A percentile compares a stretch with the other conserved stretches of the same genome.
These are phyloP conservation scores for Medicago lupulina DNA, from an alignment of 306 rosid genomes.

Conservation along the genomic window DNA sequence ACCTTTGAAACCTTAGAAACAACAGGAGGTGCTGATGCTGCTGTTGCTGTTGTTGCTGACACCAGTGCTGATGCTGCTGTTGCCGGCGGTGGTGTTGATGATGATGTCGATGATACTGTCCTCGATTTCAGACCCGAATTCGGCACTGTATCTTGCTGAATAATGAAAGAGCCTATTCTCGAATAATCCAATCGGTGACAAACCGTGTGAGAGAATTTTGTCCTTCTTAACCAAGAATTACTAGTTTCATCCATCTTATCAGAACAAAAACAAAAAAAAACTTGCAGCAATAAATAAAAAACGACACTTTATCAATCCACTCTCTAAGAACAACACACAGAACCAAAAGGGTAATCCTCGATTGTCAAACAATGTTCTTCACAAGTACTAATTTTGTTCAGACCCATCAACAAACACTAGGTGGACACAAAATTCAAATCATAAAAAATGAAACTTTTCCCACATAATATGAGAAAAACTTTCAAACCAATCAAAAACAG, in stretches of 20 bases:
- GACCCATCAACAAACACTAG: constrained; percentile 49
- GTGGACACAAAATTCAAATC: not conserved
- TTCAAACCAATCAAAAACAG: constrained; percentile 49
- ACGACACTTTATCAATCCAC: constrained; percentile 32
- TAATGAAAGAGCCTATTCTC: constrained; percentile 46
- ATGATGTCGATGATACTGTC: constrained; percentile 41
- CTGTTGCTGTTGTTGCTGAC: not conserved
- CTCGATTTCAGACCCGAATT: constrained; percentile 58
- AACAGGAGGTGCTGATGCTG: not conserved
- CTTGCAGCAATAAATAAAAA: constrained; percentile 39
- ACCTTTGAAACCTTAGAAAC: constrained; percentile 40
- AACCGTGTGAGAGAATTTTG: constrained; percentile 83
- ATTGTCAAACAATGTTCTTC: constrained; percentile 20
- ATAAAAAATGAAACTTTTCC: constrained; percentile 35
- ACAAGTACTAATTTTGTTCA: constrained; percentile 45
- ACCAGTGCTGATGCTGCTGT: not conserved
- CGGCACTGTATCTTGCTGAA: constrained; percentile 41
- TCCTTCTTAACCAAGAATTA: constrained; percentile 87
- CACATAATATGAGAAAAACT: constrained; percentile 46
- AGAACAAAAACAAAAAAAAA: constrained; percentile 13
- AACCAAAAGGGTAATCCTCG: constrained; percentile 36
- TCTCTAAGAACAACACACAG: constrained; percentile 43
- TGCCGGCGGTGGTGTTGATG: not conserved
- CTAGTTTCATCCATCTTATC: constrained; percentile 64
- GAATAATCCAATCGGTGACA: constrained; percentile 80